Conservation (phyloP, 352 stramenopile species). For the Globisporangium recalcitrans region DNA sequence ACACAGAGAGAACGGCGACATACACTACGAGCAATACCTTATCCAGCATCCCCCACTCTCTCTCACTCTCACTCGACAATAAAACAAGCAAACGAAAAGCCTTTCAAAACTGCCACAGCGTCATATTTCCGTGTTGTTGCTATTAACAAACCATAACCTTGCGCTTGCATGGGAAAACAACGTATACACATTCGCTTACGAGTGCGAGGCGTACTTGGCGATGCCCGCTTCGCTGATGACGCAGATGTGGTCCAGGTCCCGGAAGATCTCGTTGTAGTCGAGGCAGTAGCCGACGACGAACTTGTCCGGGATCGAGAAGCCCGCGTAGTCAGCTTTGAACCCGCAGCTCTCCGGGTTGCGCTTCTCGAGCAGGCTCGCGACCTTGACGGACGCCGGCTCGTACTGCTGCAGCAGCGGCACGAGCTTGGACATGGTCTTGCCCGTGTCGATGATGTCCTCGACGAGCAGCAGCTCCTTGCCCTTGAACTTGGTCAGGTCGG, state of each 20-base stretch:
- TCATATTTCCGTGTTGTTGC: background rate
- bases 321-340: slow-evolving; percentile 93
- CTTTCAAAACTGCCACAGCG: background rate
- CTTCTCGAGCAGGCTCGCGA: slow-evolving; percentile 94
- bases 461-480: slow-evolving; percentile 92
- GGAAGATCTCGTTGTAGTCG: slow-evolving; percentile 97
- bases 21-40: slow-evolving; percentile 1
- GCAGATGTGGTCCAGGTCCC: slow-evolving; percentile 94
- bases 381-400: slow-evolving; percentile 79
- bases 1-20: background rate
- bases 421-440: slow-evolving; percentile 90
- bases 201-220: slow-evolving; percentile 64
- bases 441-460: slow-evolving; percentile 98
- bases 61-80: background rate
- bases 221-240: slow-evolving; percentile 92
- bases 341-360: slow-evolving; percentile 83
- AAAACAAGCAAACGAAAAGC: background rate
- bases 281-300: slow-evolving; percentile 96
- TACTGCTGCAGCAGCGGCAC: slow-evolving; percentile 82
- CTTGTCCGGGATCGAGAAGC: slow-evolving; percentile 95
- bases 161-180: background rate
- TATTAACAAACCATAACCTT: background rate
- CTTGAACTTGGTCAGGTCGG: slow-evolving; percentile 81
- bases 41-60: background rate
- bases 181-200: slow-evolving; percentile 17